Evolutionary conservation across 169 alveolate genomes (phyloP).

Genomic region (Ichthyophthirius multifiliis): DNA sequence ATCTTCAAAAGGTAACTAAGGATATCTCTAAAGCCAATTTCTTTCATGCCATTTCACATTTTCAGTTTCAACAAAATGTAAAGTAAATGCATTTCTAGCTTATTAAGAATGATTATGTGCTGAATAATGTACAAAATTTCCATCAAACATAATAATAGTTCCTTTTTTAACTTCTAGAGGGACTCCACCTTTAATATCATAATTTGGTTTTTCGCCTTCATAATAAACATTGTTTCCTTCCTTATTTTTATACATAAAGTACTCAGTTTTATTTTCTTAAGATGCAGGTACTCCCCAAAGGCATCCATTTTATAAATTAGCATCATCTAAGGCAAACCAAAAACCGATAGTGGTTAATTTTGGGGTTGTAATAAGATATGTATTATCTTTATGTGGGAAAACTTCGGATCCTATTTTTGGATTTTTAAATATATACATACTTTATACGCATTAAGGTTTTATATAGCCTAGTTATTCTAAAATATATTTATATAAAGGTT

Average conservation of each 20-base stretch:
- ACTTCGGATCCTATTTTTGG: conserved; percentile 74
- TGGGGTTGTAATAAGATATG: conserved; percentile 63
- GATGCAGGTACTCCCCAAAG: conserved; percentile 71
- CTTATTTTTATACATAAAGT: conserved; percentile 39
- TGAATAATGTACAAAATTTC: conserved; percentile 60
- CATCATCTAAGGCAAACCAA: conserved; percentile 81
- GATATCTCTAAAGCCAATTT: conserved; percentile 33
- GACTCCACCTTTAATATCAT: conserved; percentile 34
- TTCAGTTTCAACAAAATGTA: conserved; percentile 54
- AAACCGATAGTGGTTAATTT: conserved; percentile 56
- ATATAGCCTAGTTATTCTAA: conserved; percentile 35
- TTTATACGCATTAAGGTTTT: conserved; percentile 48
- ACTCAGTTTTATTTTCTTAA: conserved; percentile 43
- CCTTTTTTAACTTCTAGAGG: conserved; percentile 61
- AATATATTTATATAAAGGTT: conserved; percentile 35
- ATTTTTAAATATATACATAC: conserved; percentile 74
- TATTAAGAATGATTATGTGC: conserved; percentile 49
- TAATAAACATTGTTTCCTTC: conserved; percentile 8
- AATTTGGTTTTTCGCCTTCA: conserved; percentile 21
- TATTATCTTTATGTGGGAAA: conserved; percentile 66
- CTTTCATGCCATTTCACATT: conserved; percentile 21
- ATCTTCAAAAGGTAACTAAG: conserved; percentile 20
- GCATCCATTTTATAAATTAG: conserved; percentile 62
- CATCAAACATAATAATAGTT: conserved; percentile 56
- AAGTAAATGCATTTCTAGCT: conserved; percentile 75